These are phyloP conservation scores for Ogataea salicorniae DNA, from an alignment of 805 yeast species.

Conservation along the genomic window DNA sequence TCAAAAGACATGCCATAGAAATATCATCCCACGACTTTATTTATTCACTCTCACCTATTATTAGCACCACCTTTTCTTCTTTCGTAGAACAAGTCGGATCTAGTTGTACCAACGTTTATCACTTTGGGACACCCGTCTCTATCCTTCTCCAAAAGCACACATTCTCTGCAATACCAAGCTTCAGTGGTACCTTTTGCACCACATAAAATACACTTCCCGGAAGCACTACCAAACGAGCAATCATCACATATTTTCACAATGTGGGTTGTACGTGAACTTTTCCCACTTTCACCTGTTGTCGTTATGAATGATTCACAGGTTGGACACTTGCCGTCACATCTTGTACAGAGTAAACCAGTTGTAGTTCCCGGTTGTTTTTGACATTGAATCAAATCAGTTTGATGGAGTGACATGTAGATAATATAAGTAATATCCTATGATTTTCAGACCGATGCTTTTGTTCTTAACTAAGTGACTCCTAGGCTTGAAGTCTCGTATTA, in stretches of 20 bases:
- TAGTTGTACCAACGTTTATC: constrained; percentile 72
- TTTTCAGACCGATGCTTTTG: no score
- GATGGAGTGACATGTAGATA: constrained; percentile 74
- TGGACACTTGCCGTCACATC: constrained; percentile 91
- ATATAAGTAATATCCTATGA: background rate
- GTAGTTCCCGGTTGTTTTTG: constrained; percentile 77
- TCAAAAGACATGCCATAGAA: no score
- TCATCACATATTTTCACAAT: constrained; percentile 75
- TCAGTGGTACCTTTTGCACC: constrained; percentile 50
- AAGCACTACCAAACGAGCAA: constrained; percentile 69
- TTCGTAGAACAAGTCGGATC: constrained; percentile 61
- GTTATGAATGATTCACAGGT: constrained; percentile 76
- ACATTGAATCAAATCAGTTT: constrained; percentile 78
- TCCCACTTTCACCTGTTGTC: constrained; percentile 11
- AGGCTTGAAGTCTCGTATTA: no score
- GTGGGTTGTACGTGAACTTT: constrained; percentile 42
- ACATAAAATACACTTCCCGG: constrained; percentile 74
- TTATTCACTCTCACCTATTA: no score
- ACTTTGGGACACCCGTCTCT: constrained; percentile 92
- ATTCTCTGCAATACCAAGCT: constrained; percentile 82
- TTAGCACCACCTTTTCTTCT: constrained; percentile 33
- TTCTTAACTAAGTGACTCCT: no score
- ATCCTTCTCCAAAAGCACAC: constrained; percentile 72
- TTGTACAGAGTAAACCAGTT: constrained; percentile 69
- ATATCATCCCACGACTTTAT: no score